Evolutionary conservation across 202 grass and related monocot genomes (phyloP).

Genomic region (Brachypodium distachyon): DNA sequence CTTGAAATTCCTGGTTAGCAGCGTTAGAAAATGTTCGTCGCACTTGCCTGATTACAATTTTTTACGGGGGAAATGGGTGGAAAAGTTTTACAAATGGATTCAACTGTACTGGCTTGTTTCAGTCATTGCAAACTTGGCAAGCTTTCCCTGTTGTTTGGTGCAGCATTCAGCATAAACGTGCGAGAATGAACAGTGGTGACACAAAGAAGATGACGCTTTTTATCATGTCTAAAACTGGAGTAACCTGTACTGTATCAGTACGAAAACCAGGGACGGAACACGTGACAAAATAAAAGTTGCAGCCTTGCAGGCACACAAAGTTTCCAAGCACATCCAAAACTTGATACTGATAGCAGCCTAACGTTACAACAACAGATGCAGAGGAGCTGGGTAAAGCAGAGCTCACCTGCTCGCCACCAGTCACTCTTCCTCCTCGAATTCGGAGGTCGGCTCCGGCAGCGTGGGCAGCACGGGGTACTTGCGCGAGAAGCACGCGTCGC

Average conservation of each 20-base stretch:
- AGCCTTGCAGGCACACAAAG: background rate
- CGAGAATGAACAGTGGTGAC: too few relatives aligned
- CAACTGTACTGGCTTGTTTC: background rate
- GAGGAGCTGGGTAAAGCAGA: constrained; percentile 19
- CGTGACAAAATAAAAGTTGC: background rate
- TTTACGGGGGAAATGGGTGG: too few relatives aligned
- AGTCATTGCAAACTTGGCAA: background rate
- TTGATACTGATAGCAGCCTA: background rate
- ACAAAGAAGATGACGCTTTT: too few relatives aligned
- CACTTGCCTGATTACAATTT: background rate
- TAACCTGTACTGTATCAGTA: background rate
- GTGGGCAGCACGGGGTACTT: constrained; percentile 54
- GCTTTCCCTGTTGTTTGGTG: background rate
- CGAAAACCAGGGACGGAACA: background rate
- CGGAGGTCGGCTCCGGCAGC: constrained; percentile 21
- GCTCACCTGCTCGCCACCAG: background rate
- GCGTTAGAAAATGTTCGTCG: background rate
- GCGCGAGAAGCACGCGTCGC: constrained; percentile 61
- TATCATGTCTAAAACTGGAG: too few relatives aligned
- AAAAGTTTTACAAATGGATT: background rate
- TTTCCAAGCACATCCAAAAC: background rate
- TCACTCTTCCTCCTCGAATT: constrained; percentile 27
- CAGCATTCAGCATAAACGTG: background rate
- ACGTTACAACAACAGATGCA: background rate
- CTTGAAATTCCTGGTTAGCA: background rate